Base-by-base conservation (phyloP, 768 basidiomycete genomes). In the Agaricus sinodeliciosus region DNA sequence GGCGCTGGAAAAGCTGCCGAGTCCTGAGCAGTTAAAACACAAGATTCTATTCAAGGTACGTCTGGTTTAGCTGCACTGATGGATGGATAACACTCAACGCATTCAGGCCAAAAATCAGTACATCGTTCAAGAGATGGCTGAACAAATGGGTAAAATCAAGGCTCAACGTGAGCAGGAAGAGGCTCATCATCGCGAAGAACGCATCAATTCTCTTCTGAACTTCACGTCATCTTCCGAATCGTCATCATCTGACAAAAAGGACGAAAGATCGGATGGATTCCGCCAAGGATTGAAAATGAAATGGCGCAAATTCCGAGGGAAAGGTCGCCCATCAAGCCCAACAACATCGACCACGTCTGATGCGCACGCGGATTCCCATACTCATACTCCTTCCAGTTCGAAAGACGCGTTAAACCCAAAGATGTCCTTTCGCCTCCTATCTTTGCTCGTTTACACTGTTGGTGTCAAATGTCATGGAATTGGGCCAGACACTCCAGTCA, bases 381-480 rank as follows among this genome's bases (percentile, higher is more conserved):
- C 18, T 5, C n/a, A 1, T 11, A 35, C n/a, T 34, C 7, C n/a
- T 18, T 11, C 18, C 28, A 13, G 2, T 22, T 19, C 18, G 12
- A 16, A n/a, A 3, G 19, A 43, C 4, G 9, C 31, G 7, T 16
- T 49, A 9, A 87, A 84, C 61, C 68, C 69, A 19, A 83, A 81
- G 60, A 93, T 92, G 83, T 94, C 94, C 0, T 64, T 78, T 22
- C 75, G 77, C 2, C 77, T 98, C 1, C 80, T 82, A 1, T 72
- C 79, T 1, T 76, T 97, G 9, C 77, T 97, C 16, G 87, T 97
- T 25, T 97, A 98, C 67, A 97, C 95, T 4, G 83, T 95, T 49
- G 95, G 95, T 4, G 91, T 97, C 56, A 95, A 95, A 67, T 96
- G 90, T 59, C 86, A 84, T 42, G 94, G 94, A 0, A 78, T 98